These are phyloP conservation scores for Apodospora peruviana DNA, from an alignment of 495 filamentous ascomycete genomes.

Conservation along the genomic window DNA sequence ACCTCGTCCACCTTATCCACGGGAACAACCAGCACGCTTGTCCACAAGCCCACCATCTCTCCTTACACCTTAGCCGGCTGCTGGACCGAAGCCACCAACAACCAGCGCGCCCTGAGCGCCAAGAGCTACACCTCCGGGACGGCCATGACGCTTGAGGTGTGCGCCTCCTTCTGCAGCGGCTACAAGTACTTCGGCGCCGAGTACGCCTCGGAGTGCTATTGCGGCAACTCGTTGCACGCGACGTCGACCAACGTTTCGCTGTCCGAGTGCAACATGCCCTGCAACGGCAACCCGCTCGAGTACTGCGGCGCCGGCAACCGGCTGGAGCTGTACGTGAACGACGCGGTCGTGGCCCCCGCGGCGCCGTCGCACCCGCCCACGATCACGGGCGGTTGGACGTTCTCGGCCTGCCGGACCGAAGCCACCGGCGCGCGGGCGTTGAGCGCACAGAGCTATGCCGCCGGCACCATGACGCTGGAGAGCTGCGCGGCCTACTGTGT, in stretches of 20 bases:
- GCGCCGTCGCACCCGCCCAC: constrained; percentile 19
- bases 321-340: constrained; percentile 31
- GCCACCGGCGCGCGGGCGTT: constrained; percentile 22
- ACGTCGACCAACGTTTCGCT: constrained; percentile 19
- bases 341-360: constrained; percentile 3
- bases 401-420: constrained; percentile 37
- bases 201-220: constrained; percentile 45
- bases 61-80: constrained; percentile 39
- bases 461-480: constrained; percentile 33
- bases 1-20: constrained; percentile 4
- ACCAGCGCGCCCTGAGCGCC: constrained; percentile 29
- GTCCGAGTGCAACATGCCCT: constrained; percentile 35
- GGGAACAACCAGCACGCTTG: constrained; percentile 25
- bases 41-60: constrained; percentile 26
- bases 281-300: constrained; percentile 33
- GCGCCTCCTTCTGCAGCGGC: constrained; percentile 37
- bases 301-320: constrained; percentile 38
- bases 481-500: constrained; percentile 29
- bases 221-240: constrained; percentile 30
- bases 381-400: constrained; percentile 22
- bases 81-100: constrained; percentile 37
- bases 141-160: constrained; percentile 42
- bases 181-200: constrained; percentile 43
- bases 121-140: constrained; percentile 27
- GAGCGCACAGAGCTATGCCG: constrained; percentile 2